Base-by-base conservation (phyloP, 805 yeast genomes). In the Spathaspora boniae region DNA sequence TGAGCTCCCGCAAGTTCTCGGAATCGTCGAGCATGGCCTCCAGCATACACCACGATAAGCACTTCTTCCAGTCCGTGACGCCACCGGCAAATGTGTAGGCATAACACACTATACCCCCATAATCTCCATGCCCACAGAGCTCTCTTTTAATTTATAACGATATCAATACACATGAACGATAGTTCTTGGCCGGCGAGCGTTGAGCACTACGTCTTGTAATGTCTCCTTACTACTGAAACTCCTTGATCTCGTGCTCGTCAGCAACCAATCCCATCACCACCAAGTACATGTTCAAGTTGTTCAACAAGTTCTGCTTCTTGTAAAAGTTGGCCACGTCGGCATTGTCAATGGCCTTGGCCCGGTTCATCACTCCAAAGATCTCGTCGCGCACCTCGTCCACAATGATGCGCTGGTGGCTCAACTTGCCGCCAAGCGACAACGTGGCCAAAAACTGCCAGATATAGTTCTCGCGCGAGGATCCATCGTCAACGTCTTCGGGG, bases 401-500 rank as follows among this genome's bases (percentile, higher is more conserved):
- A 49, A 91, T 84, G 42, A 86, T 78, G 65, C 96, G 77, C 72
- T 91, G 97, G 55, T 89, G 96, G 50, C 82, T 82, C 48, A 86
- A 66, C 55, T 84, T 82, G 45, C 97, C 96, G 42, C 96, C 91
- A 44, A 91, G 68, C 0, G 98, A 91, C 42, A 91, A 72, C 9
- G 96, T 83, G 16, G 98, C 98, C 59, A 91, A 74, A 54, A 91
- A 89, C 65, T 91, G 97, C 98, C 98, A 91, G 33, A 87, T 87
- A 53, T 89, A 88, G 24, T 65, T 62, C 43, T 62, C 69, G 36
- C 61, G 56, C 3, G 62, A 47, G 1, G 88, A 76, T 45, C 81
- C 88, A 51, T 83, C 91, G 35, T 67, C 66, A 26, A 57, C 56
- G 26, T 62, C 68, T 33, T 63, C 69, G 33, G 60, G 65, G 40